Evolutionary conservation across 345 rosid species (phyloP).

Genomic region (Citrus glauca): DNA sequence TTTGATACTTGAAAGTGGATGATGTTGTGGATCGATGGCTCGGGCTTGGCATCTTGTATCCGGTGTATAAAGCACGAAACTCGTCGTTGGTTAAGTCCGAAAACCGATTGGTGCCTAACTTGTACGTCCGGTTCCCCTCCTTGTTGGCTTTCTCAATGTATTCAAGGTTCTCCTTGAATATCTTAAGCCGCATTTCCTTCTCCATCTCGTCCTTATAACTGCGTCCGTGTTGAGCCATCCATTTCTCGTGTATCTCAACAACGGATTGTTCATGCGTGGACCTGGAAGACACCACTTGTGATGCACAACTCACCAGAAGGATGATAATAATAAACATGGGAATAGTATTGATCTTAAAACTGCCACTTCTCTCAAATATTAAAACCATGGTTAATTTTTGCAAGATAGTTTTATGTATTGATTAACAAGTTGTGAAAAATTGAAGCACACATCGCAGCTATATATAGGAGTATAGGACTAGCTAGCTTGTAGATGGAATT

Average conservation of each 20-base stretch:
- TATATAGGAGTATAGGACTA: too few relatives aligned
- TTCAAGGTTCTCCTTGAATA: slow-evolving; percentile 32
- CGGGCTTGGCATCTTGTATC: background rate
- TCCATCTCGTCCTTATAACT: slow-evolving; percentile 22
- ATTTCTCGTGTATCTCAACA: slow-evolving; percentile 20
- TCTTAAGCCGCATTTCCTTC: slow-evolving; percentile 24
- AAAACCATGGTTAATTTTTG: too few relatives aligned
- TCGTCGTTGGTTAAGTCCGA: slow-evolving; percentile 50
- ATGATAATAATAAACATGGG: too few relatives aligned
- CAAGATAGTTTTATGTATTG: too few relatives aligned
- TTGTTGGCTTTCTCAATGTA: slow-evolving; percentile 26
- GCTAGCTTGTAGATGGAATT: too few relatives aligned
- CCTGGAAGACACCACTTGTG: too few relatives aligned
- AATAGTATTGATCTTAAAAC: too few relatives aligned
- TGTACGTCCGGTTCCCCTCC: slow-evolving; percentile 28
- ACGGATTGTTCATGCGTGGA: slow-evolving; percentile 13
- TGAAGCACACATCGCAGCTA: too few relatives aligned
- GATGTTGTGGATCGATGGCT: background rate
- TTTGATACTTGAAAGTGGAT: background rate
- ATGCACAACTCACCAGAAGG: too few relatives aligned
- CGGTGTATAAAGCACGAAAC: slow-evolving; percentile 1
- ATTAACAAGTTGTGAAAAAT: too few relatives aligned
- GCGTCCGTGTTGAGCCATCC: slow-evolving; percentile 30
- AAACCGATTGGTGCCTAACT: slow-evolving; percentile 47
- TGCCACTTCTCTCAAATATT: too few relatives aligned